Conservation (phyloP, 495 filamentous ascomycete species). For the Tuber microsphaerosporum region DNA sequence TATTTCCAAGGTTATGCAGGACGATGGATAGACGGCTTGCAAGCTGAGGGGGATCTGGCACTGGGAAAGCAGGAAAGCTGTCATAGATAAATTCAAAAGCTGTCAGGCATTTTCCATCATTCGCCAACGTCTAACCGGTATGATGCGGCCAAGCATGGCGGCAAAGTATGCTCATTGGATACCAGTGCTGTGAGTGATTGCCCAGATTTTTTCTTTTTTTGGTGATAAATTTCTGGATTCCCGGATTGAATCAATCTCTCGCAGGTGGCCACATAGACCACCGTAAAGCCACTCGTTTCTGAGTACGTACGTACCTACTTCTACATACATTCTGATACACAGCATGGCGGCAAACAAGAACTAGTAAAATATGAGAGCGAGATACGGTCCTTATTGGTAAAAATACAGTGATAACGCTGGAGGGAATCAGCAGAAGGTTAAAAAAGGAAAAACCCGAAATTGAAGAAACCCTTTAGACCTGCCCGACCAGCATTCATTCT, state of each 20-base stretch:
- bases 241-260: background rate
- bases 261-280: background rate
- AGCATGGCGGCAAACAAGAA: background rate
- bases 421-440: background rate
- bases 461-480: background rate
- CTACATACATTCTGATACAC: background rate
- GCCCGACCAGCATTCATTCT: background rate
- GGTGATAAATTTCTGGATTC: background rate
- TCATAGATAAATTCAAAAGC: too few species aligned
- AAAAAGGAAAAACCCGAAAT: background rate
- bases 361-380: background rate
- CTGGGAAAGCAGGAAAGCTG: background rate
- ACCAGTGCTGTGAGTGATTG: background rate
- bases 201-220: background rate
- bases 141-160: slow-evolving; percentile 12
- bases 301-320: background rate
- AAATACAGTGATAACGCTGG: background rate
- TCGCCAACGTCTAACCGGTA: background rate
- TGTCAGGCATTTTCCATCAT: background rate
- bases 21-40: background rate
- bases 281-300: background rate
- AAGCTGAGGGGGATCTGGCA: background rate
- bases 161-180: background rate
- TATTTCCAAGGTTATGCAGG: slow-evolving; percentile 7
- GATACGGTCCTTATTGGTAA: background rate